phyloP scores from a whole-genome alignment of 306 rosid genomes.

The Lagenaria siceraria region DNA sequence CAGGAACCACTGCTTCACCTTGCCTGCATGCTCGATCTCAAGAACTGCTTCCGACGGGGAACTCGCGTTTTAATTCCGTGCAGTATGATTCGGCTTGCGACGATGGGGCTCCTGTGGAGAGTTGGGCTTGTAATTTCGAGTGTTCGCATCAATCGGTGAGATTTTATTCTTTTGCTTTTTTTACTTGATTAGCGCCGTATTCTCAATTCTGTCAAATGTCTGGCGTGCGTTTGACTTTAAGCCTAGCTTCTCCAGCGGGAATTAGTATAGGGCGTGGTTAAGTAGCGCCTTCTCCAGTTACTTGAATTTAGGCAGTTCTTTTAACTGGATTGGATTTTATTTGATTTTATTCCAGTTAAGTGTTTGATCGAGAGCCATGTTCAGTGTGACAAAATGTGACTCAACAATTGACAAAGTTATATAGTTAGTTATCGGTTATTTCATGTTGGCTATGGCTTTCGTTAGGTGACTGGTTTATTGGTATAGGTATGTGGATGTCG shows the following conservation, averaged over 20 bases:
- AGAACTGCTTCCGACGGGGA: slow-evolving; percentile 26
- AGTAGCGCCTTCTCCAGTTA: background rate
- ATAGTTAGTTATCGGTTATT: background rate
- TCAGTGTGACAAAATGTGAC: background rate
- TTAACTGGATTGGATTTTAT: background rate
- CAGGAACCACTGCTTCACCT: slow-evolving; percentile 2
- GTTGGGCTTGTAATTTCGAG: slow-evolving; percentile 37
- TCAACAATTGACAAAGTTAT: background rate
- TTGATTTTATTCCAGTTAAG: background rate
- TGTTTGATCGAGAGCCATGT: background rate
- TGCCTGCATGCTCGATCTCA: slow-evolving; percentile 19
- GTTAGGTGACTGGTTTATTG: background rate
- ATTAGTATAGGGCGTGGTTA: background rate
- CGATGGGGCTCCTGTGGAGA: slow-evolving; percentile 35
- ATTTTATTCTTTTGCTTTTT: background rate
- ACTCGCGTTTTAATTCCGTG: background rate
- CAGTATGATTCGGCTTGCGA: slow-evolving; percentile 39
- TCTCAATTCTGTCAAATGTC: background rate
- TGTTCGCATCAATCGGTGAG: slow-evolving; percentile 29
- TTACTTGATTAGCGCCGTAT: background rate
- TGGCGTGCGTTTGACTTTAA: background rate
- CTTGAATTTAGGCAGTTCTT: background rate
- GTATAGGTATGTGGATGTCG: background rate
- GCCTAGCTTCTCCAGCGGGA: background rate
- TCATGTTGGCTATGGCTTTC: background rate